Evolutionary conservation across 768 basidiomycete genomes (phyloP).

Genomic region (Pulveroboletus sp.): DNA sequence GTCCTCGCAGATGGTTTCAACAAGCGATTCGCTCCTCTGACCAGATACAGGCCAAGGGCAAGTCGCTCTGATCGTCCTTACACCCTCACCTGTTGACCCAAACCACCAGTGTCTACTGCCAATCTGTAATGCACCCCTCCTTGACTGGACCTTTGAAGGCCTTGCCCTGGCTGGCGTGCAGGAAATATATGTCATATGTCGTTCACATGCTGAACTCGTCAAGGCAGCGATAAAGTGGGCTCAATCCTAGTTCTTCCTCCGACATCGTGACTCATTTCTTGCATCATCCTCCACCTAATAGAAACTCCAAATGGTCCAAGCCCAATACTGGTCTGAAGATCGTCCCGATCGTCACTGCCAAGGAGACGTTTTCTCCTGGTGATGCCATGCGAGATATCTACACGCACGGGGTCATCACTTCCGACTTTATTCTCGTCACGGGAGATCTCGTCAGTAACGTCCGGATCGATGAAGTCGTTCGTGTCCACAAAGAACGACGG

Average conservation of each 20-base stretch:
- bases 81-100: constrained; percentile 15
- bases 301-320: constrained; percentile 82
- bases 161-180: constrained; percentile 93
- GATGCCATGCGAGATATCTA: constrained; percentile 95
- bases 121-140: constrained; percentile 86
- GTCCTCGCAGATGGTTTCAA: constrained; percentile 97
- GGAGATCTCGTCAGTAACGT: constrained; percentile 94
- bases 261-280: constrained; percentile 6
- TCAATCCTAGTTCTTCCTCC: constrained; percentile 9
- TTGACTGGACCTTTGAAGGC: constrained; percentile 97
- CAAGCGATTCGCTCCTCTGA: constrained; percentile 88
- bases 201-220: constrained; percentile 84
- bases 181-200: constrained; percentile 92
- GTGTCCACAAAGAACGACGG: constrained; percentile 81
- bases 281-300: constrained; percentile 25
- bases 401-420: constrained; percentile 82
- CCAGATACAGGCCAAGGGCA: constrained; percentile 80
- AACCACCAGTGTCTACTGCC: constrained; percentile 76
- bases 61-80: constrained; percentile 11
- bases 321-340: constrained; percentile 77
- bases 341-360: constrained; percentile 78
- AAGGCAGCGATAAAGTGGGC: constrained; percentile 78
- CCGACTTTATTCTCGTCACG: constrained; percentile 87
- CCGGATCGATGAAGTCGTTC: constrained; percentile 83
- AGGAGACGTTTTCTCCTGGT: constrained; percentile 82